A percentile compares a stretch with the other conserved stretches of the same genome.
These are phyloP conservation scores for Diaporthe caulivora DNA, from an alignment of 2,329 filamentous ascomycete species.

Conservation along the genomic window DNA sequence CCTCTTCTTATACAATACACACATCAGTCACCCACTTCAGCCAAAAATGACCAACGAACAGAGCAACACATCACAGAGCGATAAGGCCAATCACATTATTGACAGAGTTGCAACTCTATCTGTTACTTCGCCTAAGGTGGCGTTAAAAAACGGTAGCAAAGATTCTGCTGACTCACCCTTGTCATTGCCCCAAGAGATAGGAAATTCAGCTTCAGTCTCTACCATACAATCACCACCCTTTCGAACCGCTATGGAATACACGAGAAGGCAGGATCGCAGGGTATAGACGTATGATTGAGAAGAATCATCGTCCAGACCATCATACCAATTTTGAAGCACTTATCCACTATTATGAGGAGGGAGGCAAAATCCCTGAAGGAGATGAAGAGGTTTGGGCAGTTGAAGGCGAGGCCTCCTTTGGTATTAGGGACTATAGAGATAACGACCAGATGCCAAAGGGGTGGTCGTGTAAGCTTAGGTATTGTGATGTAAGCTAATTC, in stretches of 20 bases:
- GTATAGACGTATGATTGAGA: slow-evolving; percentile 1
- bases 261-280: slow-evolving; percentile 7
- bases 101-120: slow-evolving; percentile 7
- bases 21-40: neutral
- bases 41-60: neutral
- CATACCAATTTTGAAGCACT: slow-evolving; percentile 8
- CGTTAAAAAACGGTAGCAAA: neutral
- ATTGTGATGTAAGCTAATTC: neutral
- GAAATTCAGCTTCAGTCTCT: neutral
- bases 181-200: neutral
- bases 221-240: neutral
- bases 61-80: neutral
- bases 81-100: neutral
- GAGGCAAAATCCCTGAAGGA: slow-evolving; percentile 5
- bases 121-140: neutral
- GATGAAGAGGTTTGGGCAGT: too few relatives aligned
- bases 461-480: neutral
- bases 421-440: neutral
- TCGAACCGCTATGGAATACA: neutral
- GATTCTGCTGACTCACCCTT: neutral
- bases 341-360: slow-evolving; percentile 20
- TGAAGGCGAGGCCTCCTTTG: neutral
- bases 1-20: neutral
- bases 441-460: neutral
- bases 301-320: neutral